These are phyloP conservation scores for Aspergillus ustus DNA, from an alignment of 2,329 filamentous ascomycete genomes.

Conservation along the genomic window DNA sequence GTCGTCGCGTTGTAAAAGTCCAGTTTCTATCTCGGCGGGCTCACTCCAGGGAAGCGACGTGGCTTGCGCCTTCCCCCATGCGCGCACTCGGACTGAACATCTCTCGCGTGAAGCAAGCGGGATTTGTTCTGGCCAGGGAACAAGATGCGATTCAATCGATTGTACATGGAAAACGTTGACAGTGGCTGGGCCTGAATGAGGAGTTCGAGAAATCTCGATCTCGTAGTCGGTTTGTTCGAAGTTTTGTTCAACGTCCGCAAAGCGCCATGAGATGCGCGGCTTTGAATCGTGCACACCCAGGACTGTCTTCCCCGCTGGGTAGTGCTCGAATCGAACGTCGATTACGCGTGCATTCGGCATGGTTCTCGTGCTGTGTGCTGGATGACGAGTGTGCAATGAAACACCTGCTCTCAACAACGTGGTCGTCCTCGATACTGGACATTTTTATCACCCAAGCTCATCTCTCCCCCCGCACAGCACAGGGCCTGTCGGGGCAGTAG, in stretches of 20 bases:
- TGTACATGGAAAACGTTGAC: neutral
- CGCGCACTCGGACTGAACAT: constrained; percentile 23
- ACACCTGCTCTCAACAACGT: neutral
- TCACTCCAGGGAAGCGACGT: constrained; percentile 18
- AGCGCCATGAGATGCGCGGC: constrained; percentile 34
- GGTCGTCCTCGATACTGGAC: too few relatives aligned
- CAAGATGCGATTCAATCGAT: constrained; percentile 6
- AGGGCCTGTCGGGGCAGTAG: neutral
- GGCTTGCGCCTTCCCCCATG: constrained; percentile 3
- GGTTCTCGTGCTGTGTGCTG: neutral
- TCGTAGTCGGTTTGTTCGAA: constrained; percentile 35
- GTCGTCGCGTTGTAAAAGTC: constrained; percentile 36
- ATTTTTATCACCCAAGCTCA: neutral
- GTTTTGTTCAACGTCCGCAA: constrained; percentile 14
- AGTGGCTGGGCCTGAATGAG: too few relatives aligned
- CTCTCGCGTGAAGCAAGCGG: constrained; percentile 26
- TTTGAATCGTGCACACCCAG: neutral
- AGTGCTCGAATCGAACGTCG: constrained; percentile 1
- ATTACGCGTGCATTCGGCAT: neutral
- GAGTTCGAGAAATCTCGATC: constrained; percentile 23
- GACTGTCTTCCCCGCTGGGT: neutral
- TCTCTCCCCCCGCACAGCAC: neutral
- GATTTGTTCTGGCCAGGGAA: constrained; percentile 29
- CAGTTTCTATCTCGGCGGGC: constrained; percentile 37
- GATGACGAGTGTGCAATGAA: neutral